Conservation (phyloP, 257 asterid species). For the Solanum corneliomulleri region DNA sequence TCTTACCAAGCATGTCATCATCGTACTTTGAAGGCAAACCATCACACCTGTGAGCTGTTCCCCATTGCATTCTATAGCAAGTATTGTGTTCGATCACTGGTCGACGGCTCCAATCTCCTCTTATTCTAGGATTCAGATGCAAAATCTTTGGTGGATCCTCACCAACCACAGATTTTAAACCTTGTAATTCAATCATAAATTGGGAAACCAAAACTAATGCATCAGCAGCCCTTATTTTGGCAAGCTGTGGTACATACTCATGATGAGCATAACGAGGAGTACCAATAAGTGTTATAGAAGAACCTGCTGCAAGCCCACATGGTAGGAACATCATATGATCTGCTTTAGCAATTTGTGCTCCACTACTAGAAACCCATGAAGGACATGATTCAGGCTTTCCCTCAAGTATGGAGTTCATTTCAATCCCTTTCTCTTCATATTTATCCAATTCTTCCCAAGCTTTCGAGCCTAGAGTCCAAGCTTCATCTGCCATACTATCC, state of each 20-base stretch:
- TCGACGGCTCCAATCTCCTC: conserved; percentile 96
- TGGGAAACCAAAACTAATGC: conserved; percentile 78
- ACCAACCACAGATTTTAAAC: conserved; percentile 84
- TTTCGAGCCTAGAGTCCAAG: conserved; percentile 74
- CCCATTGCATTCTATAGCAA: conserved; percentile 99
- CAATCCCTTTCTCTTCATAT: conserved; percentile 43
- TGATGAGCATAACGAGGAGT: conserved; percentile 81
- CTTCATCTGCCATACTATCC: conserved; percentile 85
- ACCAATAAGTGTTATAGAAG: conserved; percentile 82
- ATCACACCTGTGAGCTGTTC: conserved; percentile 82
- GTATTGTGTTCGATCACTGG: conserved; percentile 96
- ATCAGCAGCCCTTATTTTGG: conserved; percentile 36
- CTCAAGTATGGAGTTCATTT: conserved; percentile 62
- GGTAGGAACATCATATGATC: conserved; percentile 73
- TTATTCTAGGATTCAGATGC: conserved; percentile 87
- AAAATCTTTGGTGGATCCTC: conserved; percentile 97
- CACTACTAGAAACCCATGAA: conserved; percentile 68
- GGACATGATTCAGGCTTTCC: conserved; percentile 94
- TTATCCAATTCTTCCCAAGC: conserved; percentile 87
- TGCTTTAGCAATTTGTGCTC: conserved; percentile 46
- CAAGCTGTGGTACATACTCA: conserved; percentile 87
- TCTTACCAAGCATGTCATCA: conserved; percentile 78
- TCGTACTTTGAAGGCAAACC: conserved; percentile 68
- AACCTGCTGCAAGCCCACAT: conserved; percentile 97
- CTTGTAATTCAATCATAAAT: conserved; percentile 88